Percentiles rank a stretch among this genome's conserved stretches.
Evolutionary conservation across 2,329 filamentous ascomycete species (phyloP).

Genomic region (Monosporascus sp.): DNA sequence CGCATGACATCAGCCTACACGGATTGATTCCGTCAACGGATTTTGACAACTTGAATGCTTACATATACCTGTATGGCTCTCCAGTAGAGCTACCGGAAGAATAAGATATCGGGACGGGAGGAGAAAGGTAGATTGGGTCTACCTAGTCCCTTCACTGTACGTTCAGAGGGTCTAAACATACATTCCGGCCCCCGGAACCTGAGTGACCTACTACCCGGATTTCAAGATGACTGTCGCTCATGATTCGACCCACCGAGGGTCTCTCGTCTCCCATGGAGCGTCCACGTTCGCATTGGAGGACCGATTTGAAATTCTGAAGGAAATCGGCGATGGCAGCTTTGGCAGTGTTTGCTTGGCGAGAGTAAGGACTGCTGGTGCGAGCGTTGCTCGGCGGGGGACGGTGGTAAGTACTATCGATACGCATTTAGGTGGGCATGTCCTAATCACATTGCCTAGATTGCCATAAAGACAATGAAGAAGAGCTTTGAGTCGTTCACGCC

Average conservation of each 20-base stretch:
- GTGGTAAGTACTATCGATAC: conserved; percentile 60
- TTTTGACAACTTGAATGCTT: conserved; percentile 29
- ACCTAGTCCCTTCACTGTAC: conserved; percentile 14
- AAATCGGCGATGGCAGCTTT: conserved; percentile 98
- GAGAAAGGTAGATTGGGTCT: conserved; percentile 17
- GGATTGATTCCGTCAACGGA: conserved; percentile 6
- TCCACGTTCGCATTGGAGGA: conserved; percentile 70
- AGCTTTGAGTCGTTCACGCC: conserved; percentile 88
- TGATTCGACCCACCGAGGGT: conserved; percentile 67
- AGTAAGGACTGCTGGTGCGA: conserved; percentile 84
- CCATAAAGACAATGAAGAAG: conserved; percentile 99
- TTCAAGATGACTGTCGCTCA: conserved; percentile 70
- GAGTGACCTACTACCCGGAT: conserved; percentile 14
- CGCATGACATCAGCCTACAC: conserved; percentile 11
- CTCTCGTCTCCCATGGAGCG: conserved; percentile 45
- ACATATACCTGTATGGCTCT: conserved; percentile 31
- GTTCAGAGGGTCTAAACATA: conserved; percentile 10
- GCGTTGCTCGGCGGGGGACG: conserved; percentile 82
- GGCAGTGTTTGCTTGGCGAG: conserved; percentile 90
- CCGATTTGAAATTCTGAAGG: conserved; percentile 93
- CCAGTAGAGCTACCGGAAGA: conserved; percentile 29
- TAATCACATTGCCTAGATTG: conserved; percentile 58
- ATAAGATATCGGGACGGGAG: conserved; percentile 15
- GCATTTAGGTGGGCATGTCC: background rate
- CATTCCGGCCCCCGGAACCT: conserved; percentile 1